Evolutionary conservation across 805 yeast species (phyloP).

Genomic region (Lachancea dasiensis): DNA sequence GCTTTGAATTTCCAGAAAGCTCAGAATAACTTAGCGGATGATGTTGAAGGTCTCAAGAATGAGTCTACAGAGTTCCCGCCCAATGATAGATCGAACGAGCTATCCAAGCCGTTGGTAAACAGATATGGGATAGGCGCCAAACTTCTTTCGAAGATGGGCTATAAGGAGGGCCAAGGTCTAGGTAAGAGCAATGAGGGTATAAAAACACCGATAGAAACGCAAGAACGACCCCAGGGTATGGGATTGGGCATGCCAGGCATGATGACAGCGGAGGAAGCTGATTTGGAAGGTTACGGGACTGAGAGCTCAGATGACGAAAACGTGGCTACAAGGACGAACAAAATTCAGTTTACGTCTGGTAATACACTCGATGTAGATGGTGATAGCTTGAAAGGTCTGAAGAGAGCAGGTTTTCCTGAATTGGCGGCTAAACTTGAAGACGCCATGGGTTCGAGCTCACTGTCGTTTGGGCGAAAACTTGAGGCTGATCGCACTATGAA

Average conservation of each 20-base stretch:
- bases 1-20: too few species aligned
- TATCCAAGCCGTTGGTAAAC: constrained; percentile 13
- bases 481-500: background rate
- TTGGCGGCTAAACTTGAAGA: constrained; percentile 1
- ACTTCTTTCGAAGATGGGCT: constrained; percentile 80
- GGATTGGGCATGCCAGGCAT: constrained; percentile 64
- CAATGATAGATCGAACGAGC: background rate
- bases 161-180: constrained; percentile 75
- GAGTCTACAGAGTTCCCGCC: background rate
- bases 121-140: constrained; percentile 82
- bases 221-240: constrained; percentile 54
- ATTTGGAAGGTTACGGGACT: constrained; percentile 13
- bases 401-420: background rate
- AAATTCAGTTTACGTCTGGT: constrained; percentile 6
- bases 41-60: too few species aligned
- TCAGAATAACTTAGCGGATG: too few species aligned
- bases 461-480: background rate
- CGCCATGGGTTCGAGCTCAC: background rate
- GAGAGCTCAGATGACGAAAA: constrained; percentile 18
- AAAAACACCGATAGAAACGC: constrained; percentile 69
- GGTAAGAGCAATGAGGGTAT: constrained; percentile 73
- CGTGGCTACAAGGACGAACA: constrained; percentile 1
- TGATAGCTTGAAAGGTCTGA: background rate
- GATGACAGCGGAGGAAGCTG: constrained; percentile 31
- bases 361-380: background rate